A percentile compares a stretch with the other conserved stretches of the same genome.
phyloP scores from a whole-genome alignment of 75 land plant genomes.

The Pinus albicaulis region DNA sequence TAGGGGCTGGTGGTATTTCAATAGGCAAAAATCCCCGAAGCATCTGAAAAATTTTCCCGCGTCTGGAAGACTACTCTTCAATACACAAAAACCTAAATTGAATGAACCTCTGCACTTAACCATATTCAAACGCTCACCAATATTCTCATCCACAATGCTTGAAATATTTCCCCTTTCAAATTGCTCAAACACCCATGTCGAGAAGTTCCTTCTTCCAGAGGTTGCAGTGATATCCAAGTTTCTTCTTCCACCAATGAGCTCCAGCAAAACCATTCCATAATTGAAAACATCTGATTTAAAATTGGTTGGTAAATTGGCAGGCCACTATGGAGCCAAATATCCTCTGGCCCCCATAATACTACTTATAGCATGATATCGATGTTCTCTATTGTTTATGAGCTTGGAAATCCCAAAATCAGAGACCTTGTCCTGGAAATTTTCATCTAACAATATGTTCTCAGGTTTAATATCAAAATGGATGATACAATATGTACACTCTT shows the following conservation, averaged over 20 bases:
- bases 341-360: conserved; percentile 68
- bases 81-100: conserved; percentile 79
- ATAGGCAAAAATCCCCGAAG: conserved; percentile 53
- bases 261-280: conserved; percentile 85
- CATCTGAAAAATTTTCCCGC: conserved; percentile 77
- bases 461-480: conserved; percentile 96
- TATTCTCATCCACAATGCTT: conserved; percentile 53
- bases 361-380: conserved; percentile 31
- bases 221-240: conserved; percentile 62
- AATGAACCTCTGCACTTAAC: conserved; percentile 48
- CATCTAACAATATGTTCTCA: conserved; percentile 86
- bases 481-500: conserved; percentile 81
- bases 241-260: conserved; percentile 74
- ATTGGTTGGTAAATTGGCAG: conserved; percentile 64
- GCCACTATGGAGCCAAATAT: conserved; percentile 90
- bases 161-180: conserved; percentile 53
- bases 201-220: conserved; percentile 52
- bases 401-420: conserved; percentile 83
- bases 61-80: conserved; percentile 61
- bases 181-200: conserved; percentile 78
- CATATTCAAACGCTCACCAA: conserved; percentile 32
- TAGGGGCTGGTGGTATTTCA: conserved; percentile 57
- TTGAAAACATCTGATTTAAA: conserved; percentile 82
- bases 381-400: conserved; percentile 58
- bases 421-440: conserved; percentile 73